Evolutionary conservation across 306 rosid genomes (phyloP).

Genomic region (Bauhinia variegata): DNA sequence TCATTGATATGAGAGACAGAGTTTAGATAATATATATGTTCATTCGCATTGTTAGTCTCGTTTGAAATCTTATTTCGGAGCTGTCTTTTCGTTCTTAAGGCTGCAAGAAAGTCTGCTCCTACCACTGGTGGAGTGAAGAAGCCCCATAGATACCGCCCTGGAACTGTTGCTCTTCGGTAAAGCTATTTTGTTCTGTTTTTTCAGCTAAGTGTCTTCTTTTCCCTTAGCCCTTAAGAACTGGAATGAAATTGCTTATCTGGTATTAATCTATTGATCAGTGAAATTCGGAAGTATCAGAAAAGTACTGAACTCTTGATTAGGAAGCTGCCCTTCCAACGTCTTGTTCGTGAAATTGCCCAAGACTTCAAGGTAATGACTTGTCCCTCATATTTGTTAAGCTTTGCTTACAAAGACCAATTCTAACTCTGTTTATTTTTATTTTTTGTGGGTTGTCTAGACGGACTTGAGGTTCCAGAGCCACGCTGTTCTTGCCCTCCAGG

Average conservation of each 20-base stretch:
- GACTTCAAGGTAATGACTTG: constrained; percentile 41
- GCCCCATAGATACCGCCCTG: constrained; percentile 49
- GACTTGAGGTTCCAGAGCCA: constrained; percentile 53
- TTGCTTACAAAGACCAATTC: no score
- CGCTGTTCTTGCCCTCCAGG: constrained; percentile 45
- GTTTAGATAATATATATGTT: neutral
- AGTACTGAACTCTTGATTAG: constrained; percentile 50
- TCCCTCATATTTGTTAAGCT: neutral
- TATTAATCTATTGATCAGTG: constrained; percentile 33
- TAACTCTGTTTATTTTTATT: neutral
- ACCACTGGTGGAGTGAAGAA: constrained; percentile 49
- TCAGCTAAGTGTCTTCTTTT: neutral
- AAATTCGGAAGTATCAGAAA: constrained; percentile 47
- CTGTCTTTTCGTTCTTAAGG: constrained; percentile 26
- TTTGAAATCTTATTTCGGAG: constrained; percentile 4
- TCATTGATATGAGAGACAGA: neutral
- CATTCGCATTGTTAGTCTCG: neutral
- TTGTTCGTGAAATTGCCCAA: constrained; percentile 50
- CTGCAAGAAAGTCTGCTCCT: constrained; percentile 50
- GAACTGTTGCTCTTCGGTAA: constrained; percentile 53
- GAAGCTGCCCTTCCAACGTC: constrained; percentile 46
- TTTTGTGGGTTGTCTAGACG: constrained; percentile 32
- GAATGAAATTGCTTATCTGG: no score
- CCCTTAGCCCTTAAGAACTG: neutral
- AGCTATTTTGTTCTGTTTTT: neutral